phyloP scores from a whole-genome alignment of 192 early-diverging fungal species.

The Jimgerdemannia lactiflua region DNA sequence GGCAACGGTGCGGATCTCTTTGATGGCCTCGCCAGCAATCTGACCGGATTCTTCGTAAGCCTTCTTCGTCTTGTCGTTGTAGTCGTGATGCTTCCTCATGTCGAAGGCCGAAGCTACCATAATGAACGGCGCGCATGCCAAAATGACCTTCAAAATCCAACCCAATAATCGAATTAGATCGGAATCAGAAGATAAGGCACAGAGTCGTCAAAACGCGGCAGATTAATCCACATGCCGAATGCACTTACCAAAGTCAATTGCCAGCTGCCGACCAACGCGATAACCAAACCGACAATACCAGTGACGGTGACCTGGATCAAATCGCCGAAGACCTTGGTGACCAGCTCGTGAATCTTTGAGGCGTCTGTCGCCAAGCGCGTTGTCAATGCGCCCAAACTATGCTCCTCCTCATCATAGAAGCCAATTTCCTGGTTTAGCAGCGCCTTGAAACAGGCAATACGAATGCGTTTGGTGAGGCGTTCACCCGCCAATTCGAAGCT shows the following conservation, averaged over 20 bases:
- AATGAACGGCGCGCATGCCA: slow-evolving; percentile 60
- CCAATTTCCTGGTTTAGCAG: slow-evolving; percentile 83
- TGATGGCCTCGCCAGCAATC: slow-evolving; percentile 82
- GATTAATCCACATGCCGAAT: no score
- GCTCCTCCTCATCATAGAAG: slow-evolving; percentile 79
- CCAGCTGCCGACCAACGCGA: slow-evolving; percentile 80
- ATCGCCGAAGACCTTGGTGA: slow-evolving; percentile 47
- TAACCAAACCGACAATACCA: slow-evolving; percentile 17
- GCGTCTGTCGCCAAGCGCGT: slow-evolving; percentile 83
- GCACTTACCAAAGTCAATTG: slow-evolving; percentile 58
- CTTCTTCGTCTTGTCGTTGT: slow-evolving; percentile 59
- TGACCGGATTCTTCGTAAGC: slow-evolving; percentile 79
- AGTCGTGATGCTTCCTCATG: slow-evolving; percentile 52
- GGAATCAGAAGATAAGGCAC: no score
- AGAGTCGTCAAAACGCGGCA: no score
- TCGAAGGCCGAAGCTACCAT: slow-evolving; percentile 48
- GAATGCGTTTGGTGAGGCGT: slow-evolving; percentile 59
- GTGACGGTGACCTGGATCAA: slow-evolving; percentile 27
- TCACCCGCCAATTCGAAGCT: slow-evolving; percentile 66
- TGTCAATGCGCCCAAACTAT: slow-evolving; percentile 76
- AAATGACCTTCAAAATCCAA: slow-evolving; percentile 40
- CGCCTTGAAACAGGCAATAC: slow-evolving; percentile 62
- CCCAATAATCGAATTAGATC: no score
- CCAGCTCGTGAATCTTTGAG: slow-evolving; percentile 39
- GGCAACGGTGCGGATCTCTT: slow-evolving; percentile 84